Base-by-base conservation (phyloP, 768 basidiomycete species). In the Termitomyces heimii region DNA sequence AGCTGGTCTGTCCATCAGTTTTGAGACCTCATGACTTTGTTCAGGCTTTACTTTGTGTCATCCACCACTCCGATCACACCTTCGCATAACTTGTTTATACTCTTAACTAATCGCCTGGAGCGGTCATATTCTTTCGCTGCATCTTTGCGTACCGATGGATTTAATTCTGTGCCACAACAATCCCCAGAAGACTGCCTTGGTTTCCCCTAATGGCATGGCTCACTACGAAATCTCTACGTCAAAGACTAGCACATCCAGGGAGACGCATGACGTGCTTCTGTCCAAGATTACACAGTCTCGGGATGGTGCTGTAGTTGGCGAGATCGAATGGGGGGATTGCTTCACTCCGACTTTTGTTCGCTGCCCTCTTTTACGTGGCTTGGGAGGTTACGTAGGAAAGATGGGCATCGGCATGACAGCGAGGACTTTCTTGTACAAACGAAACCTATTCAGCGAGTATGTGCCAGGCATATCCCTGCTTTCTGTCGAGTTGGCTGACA, bases 111-210 rank as follows among this genome's bases (percentile, higher is more conserved):
- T 42, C 54, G 54, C 55, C 55, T 58, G 54, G 57, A 55, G 60
- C 54, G 57, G 22, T 54, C 51, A 29, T 35, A 24, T 28, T 42
- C 29, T 31, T 56, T 55, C 7, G 14, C n/a, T 52, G 16, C 43
- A 34, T 47, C 24, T 43, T 29, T 20, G 43, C 14, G 22, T 31
- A 14, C 10, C 46, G 14, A 82, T 83, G 81, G 77, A 82, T 54
- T 70, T 83, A 16, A 82, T 79, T 65, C 75, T 84, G 49, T 66
- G 77, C 18, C 78, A 77, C 29, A 78, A 82, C 65, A 75, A 82
- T 59, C 79, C 79, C 8, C 72, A 77, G 60, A 72, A 75, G 54
- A 79, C 79, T 8, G 71, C 74, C 14, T 69, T 84, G 46, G 71
- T 82, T 28, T 81, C 81, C 14, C 66, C 76, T 22, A 79, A 79